phyloP scores from a whole-genome alignment of 2,329 filamentous ascomycete genomes.

The Pseudocercospora cruenta region DNA sequence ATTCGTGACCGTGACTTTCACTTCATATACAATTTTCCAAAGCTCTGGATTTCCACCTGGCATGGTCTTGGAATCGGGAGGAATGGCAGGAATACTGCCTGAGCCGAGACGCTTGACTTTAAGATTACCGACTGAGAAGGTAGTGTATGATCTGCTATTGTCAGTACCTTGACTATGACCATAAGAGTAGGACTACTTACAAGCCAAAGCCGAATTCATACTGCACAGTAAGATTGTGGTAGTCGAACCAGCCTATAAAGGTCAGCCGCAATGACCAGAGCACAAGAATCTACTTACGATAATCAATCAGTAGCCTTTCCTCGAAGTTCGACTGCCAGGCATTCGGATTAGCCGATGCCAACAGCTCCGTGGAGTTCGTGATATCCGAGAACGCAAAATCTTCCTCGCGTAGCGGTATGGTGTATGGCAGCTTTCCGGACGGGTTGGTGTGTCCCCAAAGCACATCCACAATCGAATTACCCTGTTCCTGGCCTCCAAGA shows the following conservation, averaged over 20 bases:
- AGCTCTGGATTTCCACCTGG: constrained; percentile 67
- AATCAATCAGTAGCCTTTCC: constrained; percentile 59
- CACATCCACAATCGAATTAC: constrained; percentile 64
- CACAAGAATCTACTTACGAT: constrained; percentile 39
- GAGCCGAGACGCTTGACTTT: constrained; percentile 14
- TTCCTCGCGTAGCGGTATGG: constrained; percentile 69
- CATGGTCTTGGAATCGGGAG: constrained; percentile 51
- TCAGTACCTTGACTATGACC: neutral
- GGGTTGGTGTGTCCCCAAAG: constrained; percentile 68
- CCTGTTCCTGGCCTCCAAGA: constrained; percentile 82
- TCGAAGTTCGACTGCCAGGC: constrained; percentile 55
- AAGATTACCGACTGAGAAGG: constrained; percentile 28
- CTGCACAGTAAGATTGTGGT: constrained; percentile 36
- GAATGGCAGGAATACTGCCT: constrained; percentile 55
- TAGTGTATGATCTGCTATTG: constrained; percentile 37
- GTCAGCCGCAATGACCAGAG: neutral
- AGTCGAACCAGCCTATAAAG: constrained; percentile 49
- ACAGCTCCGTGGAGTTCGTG: constrained; percentile 42
- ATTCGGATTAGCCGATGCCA: constrained; percentile 41
- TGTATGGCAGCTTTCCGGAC: constrained; percentile 82
- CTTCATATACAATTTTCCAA: constrained; percentile 59
- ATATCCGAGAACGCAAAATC: constrained; percentile 41
- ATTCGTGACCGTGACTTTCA: constrained; percentile 62
- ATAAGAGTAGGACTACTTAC: neutral
- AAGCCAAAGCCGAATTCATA: constrained; percentile 37